Evolutionary conservation across 1,284 basidiomycete species (phyloP), one percentile per base, ranked within the genome.

Genomic region (Gymnopus androsaceus): DNA sequence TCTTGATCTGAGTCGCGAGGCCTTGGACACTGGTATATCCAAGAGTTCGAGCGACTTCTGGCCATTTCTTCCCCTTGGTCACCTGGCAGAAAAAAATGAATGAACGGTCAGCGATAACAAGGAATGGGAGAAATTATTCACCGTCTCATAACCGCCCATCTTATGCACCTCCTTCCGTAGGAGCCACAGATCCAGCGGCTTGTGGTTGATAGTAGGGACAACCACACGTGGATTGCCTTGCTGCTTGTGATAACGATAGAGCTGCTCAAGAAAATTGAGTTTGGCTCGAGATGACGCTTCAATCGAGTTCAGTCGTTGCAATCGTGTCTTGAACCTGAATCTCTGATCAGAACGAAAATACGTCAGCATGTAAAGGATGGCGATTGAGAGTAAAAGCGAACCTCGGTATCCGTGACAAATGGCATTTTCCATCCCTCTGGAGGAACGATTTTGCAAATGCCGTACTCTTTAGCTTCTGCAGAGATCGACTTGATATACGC

Each of bases 201-300:
- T 90, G 70, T 93, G 88, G 72, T 95, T 94, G 69, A 99, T 92
- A 50, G 90, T 89, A 53, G 97, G 97, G 36, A 98, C 90, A 31
- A 87, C 87, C 17, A 98, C 87, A 56, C 90, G 84, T 59, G 85
- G 80, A 70, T 93, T 92, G 45, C 92, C 92, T 73, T 94, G 91
- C 69, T 95, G 92, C 69, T 87, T 88, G 74, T 95, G 91, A 70
- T 88, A 95, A 63, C 91, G 89, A 75, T 95, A 95, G 38, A 99
- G 82, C 72, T 98, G 95, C 72, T 99, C 96, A 63, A 97, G 76
- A 73, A 98, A 99, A 78, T 98, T 98, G 70, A 98, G 79, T 72
- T 97, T 96, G 41, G 96, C 96, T 61, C 97, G 82, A 51, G 95
- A 95, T 50, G 95, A 93, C 14, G 97, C 97, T 75, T 98, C 96